Percentiles rank a stretch among this genome's conserved stretches.
phyloP scores from a whole-genome alignment of 2,329 filamentous ascomycete species.

The Hypoxylon rubiginosum region DNA sequence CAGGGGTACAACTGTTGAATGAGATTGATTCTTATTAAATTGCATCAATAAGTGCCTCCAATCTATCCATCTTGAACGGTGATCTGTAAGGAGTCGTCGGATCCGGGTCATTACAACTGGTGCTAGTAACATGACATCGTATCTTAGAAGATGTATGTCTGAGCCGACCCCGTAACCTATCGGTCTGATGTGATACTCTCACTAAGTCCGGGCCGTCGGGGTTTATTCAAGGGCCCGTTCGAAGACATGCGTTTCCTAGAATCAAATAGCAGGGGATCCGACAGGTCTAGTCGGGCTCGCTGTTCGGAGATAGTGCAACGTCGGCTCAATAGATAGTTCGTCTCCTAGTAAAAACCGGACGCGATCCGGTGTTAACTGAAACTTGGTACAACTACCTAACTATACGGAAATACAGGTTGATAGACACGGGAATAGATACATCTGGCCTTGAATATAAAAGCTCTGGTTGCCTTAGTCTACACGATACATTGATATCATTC shows the following conservation, averaged over 20 bases:
- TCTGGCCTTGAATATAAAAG: not conserved
- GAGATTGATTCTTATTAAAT: constrained; percentile 36
- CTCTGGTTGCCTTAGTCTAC: not conserved
- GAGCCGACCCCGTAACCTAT: not conserved
- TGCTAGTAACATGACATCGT: not conserved
- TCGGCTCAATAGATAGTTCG: not conserved
- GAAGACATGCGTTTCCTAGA: not conserved
- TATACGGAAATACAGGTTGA: not conserved
- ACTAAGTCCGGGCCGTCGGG: too few species aligned
- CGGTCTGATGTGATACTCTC: too few species aligned
- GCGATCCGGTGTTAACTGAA: not conserved
- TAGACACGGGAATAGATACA: not conserved
- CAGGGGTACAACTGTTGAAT: constrained; percentile 36
- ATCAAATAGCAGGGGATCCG: not conserved
- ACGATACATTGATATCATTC: not conserved
- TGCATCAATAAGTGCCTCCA: not conserved
- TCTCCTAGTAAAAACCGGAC: not conserved
- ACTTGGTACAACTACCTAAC: too few species aligned
- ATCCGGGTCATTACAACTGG: not conserved
- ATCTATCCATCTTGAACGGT: not conserved
- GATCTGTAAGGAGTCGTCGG: not conserved
- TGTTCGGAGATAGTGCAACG: constrained; percentile 1
- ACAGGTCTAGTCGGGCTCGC: not conserved
- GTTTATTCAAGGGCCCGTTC: too few species aligned
- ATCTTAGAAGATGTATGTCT: too few species aligned